Base-by-base conservation (phyloP, 2,329 filamentous ascomycete species). In the Cladophialophora exuberans region DNA sequence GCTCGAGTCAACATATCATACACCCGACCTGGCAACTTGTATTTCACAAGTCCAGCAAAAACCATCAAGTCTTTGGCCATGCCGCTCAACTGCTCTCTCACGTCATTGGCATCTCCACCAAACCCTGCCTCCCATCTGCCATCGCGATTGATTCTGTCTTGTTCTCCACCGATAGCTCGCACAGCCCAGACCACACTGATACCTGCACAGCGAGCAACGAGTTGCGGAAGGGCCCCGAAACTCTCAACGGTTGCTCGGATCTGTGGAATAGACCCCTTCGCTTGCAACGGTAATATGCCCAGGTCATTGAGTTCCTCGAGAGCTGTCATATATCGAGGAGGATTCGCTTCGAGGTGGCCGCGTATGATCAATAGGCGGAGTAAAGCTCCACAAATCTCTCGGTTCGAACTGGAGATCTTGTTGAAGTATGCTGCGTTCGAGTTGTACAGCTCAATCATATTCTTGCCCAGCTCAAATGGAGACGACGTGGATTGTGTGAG, bases 181-280 rank as follows among this genome's bases (percentile, higher is more conserved):
- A 99, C 90, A 45, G 90, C 90, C 94, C 94, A 97, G 76, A 96
- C 87, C 60, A 99, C 82, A 59, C 97, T 79, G 71, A 93, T 90
- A 15, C 93, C 93, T 65, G 97, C 86, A 67, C 94, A 96, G 69
- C 90, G 86, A 2, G 92, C 87, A 35, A 99, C 88, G 6, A 91
- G 84, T 63, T 90, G 84, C 3, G 90, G 83, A 35, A 96, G 81
- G 1, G 82, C 79, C 13, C 89, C 83, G 74, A 99, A 97, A 59
- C 86, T 87, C 65, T 89, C 85, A 1, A 93, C 91, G 57, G 86
- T 86, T 62, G 81, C 81, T 60, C 94, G 89, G 73, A 99, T 93
- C 44, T 80, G 82, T 65, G 84, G 82, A 54, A 94, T 84, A 66
- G 93, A 87, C 7, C 64, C 64, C 22, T 57, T 56, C 6, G 63